Evolutionary conservation across 108 stramenopile species (phyloP).

Genomic region (Cylindrotheca fusiformis): DNA sequence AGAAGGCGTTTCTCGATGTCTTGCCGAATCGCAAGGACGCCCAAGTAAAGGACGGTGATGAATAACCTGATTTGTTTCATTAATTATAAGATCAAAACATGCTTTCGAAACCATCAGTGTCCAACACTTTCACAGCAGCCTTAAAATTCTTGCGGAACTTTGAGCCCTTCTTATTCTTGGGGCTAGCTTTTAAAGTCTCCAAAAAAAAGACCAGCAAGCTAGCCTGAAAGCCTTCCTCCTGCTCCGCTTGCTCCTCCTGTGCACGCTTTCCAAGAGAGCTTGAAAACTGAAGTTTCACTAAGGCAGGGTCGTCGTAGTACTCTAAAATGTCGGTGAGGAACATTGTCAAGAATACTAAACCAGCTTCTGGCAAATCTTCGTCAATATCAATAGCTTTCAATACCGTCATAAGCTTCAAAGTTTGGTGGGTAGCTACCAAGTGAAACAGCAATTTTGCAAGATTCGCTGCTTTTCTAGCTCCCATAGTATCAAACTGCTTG

Average conservation of each 20-base stretch:
- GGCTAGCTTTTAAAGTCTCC: conserved; percentile 76
- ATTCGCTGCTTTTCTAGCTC: conserved; percentile 80
- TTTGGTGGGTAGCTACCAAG: conserved; percentile 65
- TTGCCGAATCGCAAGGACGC: conserved; percentile 72
- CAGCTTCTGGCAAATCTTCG: conserved; percentile 64
- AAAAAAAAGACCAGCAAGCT: conserved; percentile 78
- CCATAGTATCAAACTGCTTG: conserved; percentile 81
- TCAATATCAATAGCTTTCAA: conserved; percentile 78
- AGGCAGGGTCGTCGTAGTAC: conserved; percentile 40
- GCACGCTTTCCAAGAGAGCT: conserved; percentile 4
- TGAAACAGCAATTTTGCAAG: conserved; percentile 86
- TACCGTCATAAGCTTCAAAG: conserved; percentile 63
- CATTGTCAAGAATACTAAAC: conserved; percentile 72
- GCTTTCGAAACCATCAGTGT: conserved; percentile 35
- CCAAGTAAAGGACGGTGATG: conserved; percentile 24
- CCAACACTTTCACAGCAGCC: conserved; percentile 72
- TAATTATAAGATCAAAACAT: conserved; percentile 13
- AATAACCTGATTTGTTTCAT: conserved; percentile 1
- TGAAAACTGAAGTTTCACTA: conserved; percentile 49
- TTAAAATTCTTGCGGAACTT: conserved; percentile 71
- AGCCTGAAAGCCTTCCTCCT: conserved; percentile 49
- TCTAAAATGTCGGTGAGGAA: conserved; percentile 75
- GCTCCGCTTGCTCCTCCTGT: conserved; percentile 17
- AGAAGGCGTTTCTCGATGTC: conserved; percentile 54
- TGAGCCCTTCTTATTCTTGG: conserved; percentile 77